Evolutionary conservation across 192 early-diverging fungal species (phyloP), one percentile per base, ranked within the genome.

Genomic region (Geosiphon pyriformis): DNA sequence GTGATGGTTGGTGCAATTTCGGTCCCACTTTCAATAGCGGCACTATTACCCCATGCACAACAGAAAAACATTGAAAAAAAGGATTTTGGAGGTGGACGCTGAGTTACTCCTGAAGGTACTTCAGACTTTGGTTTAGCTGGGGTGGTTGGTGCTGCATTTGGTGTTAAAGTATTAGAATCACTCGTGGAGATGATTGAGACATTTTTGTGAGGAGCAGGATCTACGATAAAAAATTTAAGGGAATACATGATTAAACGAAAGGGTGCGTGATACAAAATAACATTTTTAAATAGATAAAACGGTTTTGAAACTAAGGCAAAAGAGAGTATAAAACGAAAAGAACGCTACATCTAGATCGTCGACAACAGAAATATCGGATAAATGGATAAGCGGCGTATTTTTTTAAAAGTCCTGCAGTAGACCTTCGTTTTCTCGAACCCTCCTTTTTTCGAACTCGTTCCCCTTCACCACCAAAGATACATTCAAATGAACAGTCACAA

Each of bases 31-130:
- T 62, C 46, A 25, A 34, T 29, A 27, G 46, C 49, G 1, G 60
- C 46, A 10, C 60, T 37, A 49, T 33, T 37, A 49, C 60, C 46
- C 60, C 60, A 62, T 34, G 60, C 27, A 22, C 60, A 62, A 62
- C 60, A 62, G 29, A 62, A 62, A 30, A 62, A 15, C 12, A 62
- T 11, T 18, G 60, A 62, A 4, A 62, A 33, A 50, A 62, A 49
- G 46, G 60, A 62, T 46, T 46, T 33, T 26, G 20, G 59, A 23
- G 58, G 46, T 49, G 60, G 15, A 48, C 60, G 60, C 26, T 62
- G 60, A 2, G 60, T 49, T 27, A 27, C 46, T 27, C 37, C 37
- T 31, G 60, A 29, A 31, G 35, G 30, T 22, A 2, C 46, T 50
- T 22, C 17, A 6, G 60, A 49, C 49, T 62, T 62, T 62, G 42